A percentile compares a stretch with the other conserved stretches of the same genome.
phyloP scores from a whole-genome alignment of 2,329 filamentous ascomycete genomes.

The Pyrenophora teres region DNA sequence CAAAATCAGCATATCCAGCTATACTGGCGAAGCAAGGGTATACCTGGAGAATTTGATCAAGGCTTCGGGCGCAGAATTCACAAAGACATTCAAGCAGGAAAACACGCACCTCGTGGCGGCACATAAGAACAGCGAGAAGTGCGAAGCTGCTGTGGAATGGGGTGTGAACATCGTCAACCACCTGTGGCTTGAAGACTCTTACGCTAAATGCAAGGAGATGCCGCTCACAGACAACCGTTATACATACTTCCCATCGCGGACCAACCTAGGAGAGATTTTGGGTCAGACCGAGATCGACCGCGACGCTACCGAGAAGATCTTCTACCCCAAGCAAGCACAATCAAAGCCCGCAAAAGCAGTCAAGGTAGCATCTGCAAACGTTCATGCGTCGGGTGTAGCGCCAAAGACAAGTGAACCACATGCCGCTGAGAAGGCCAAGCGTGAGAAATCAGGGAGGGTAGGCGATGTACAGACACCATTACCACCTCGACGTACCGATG shows the following conservation, averaged over 20 bases:
- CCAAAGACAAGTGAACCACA: conserved; percentile 27
- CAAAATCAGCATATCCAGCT: conserved; percentile 91
- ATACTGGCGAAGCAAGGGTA: conserved; percentile 88
- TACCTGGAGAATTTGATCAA: conserved; percentile 92
- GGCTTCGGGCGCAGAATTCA: conserved; percentile 84
- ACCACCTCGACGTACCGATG: conserved; percentile 47
- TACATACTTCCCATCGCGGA: conserved; percentile 82
- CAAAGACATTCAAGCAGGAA: conserved; percentile 91
- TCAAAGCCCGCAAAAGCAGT: conserved; percentile 30
- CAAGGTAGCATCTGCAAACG: conserved; percentile 21
- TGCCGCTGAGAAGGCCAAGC: conserved; percentile 30
- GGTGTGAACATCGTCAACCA: conserved; percentile 89
- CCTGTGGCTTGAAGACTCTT: conserved; percentile 96
- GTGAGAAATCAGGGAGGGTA: conserved; percentile 27
- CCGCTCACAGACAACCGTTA: conserved; percentile 75
- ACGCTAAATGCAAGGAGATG: conserved; percentile 81
- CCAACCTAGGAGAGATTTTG: conserved; percentile 90
- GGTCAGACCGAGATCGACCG: conserved; percentile 85
- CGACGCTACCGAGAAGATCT: conserved; percentile 71
- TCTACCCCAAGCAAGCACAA: conserved; percentile 50
- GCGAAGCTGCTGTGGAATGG: conserved; percentile 90
- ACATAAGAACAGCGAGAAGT: conserved; percentile 88
- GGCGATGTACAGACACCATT: conserved; percentile 58
- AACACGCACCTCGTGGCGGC: conserved; percentile 97
- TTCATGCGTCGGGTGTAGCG: conserved; percentile 28